Evolutionary conservation across 768 basidiomycete species (phyloP).

Genomic region (Trametes villosa): DNA sequence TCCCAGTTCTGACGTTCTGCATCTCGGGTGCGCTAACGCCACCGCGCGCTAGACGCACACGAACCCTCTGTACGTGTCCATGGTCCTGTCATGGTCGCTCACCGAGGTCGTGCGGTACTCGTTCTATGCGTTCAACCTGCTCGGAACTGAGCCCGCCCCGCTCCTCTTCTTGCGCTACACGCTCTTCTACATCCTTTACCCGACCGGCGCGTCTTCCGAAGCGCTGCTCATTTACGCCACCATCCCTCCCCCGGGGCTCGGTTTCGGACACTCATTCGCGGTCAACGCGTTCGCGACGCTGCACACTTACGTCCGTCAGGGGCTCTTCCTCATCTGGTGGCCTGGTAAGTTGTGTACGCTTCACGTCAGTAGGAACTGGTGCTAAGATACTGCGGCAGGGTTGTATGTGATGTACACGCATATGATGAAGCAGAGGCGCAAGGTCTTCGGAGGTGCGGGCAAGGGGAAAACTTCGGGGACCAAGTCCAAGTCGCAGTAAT

Average conservation of each 20-base stretch:
- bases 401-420: slow-evolving; percentile 61
- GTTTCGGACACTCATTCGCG: slow-evolving; percentile 33
- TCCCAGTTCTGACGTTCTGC: background rate
- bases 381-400: slow-evolving; percentile 3
- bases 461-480: slow-evolving; percentile 37
- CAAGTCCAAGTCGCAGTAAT: slow-evolving; percentile 39
- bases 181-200: slow-evolving; percentile 93
- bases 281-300: slow-evolving; percentile 48
- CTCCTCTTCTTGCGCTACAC: slow-evolving; percentile 86
- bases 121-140: slow-evolving; percentile 76
- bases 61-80: slow-evolving; percentile 83
- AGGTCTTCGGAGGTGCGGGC: slow-evolving; percentile 48
- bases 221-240: slow-evolving; percentile 82
- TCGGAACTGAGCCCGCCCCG: slow-evolving; percentile 51
- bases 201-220: slow-evolving; percentile 89
- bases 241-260: slow-evolving; percentile 55
- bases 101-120: slow-evolving; percentile 92
- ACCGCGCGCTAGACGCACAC: slow-evolving; percentile 54
- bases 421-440: slow-evolving; percentile 61
- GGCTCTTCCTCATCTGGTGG: slow-evolving; percentile 84
- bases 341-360: slow-evolving; percentile 61
- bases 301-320: slow-evolving; percentile 60
- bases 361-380: background rate
- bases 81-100: slow-evolving; percentile 91
- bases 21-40: background rate